Evolutionary conservation across 108 stramenopile genomes (phyloP), one percentile per base, ranked within the genome.

Genomic region (Tribonema minus): DNA sequence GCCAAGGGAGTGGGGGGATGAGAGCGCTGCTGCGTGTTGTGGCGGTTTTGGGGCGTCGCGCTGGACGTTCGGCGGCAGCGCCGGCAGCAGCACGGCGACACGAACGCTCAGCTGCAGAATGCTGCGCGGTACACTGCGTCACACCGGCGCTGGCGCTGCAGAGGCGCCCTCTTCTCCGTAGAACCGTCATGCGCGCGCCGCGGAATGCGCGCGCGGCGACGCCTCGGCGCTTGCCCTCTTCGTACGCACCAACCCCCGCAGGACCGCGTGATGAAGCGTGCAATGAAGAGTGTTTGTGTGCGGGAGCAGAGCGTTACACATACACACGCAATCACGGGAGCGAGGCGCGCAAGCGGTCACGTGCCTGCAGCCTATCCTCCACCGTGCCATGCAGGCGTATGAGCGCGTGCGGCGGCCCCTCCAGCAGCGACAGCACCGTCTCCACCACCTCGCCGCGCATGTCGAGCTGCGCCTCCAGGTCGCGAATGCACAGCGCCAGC

Each of bases 391-490:
- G 26, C 20, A 12, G 12, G 5, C 9, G n/a, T 26, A 12, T 59
- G 63, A 12, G 64, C 72, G 39, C 29, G 23, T 73, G 64, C 25
- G 72, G 63, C 2, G 63, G 62, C 26, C 72, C 72, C 70, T 80
- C 79, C 0, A 80, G 69, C n/a, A 80, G 34, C 0, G 69, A 67
- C 20, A 80, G 30, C 23, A 71, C 70, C 28, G 79, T 80, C 26
- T 80, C 79, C 20, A 71, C 34, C 32, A 70, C 79, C 41, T 80
- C 79, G 28, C 62, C 70, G 27, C 64, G 39, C 30, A 80, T 39
- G 46, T 80, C 79, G n/a, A 80, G 41, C 34, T 39, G 58, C 5
- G 61, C 28, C 40, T 68, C 67, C 32, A 69, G 30, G 26, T 63
- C 39, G 39, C 32, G 37, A 15, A 79, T 61, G 20, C 37, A 61